Evolutionary conservation across 2,329 filamentous ascomycete genomes (phyloP).

Genomic region (Metarhizium robertsii): DNA sequence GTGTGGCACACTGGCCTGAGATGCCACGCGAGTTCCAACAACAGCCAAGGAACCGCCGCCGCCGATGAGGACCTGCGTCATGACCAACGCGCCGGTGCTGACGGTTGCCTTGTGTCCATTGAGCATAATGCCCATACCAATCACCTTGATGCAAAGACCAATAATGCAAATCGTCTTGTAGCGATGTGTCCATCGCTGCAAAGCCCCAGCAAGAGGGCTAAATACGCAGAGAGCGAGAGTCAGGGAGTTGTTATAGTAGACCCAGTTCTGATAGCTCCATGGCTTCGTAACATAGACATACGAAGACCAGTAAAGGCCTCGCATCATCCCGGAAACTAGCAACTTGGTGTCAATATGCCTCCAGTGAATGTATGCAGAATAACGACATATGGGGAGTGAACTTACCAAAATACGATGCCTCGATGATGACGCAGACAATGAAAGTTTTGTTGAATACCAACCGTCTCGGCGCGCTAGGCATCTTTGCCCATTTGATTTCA

Average conservation of each 20-base stretch:
- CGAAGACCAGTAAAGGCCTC: constrained; percentile 21
- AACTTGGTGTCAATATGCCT: neutral
- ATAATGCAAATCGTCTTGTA: constrained; percentile 29
- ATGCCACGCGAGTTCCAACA: constrained; percentile 25
- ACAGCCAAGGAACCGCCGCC: constrained; percentile 26
- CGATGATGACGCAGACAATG: constrained; percentile 19
- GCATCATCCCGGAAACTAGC: constrained; percentile 20
- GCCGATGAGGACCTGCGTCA: constrained; percentile 25
- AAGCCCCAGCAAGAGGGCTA: constrained; percentile 20
- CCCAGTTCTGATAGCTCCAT: constrained; percentile 25
- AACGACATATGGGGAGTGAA: neutral
- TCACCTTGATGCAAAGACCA: constrained; percentile 23
- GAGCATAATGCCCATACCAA: constrained; percentile 27
- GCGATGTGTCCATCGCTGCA: constrained; percentile 25
- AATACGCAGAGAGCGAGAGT: constrained; percentile 26
- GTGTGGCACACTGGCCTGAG: constrained; percentile 29
- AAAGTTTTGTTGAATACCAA: constrained; percentile 22
- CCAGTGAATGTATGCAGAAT: neutral
- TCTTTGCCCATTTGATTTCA: constrained; percentile 26
- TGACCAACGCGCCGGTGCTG: constrained; percentile 21
- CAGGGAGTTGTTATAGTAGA: constrained; percentile 23
- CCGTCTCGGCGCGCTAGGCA: constrained; percentile 16
- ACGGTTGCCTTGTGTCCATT: constrained; percentile 18
- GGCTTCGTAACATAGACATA: constrained; percentile 25
- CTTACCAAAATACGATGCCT: constrained; percentile 19